These are phyloP conservation scores for Spergularia marina DNA, from an alignment of 148 eudicot genomes.

Conservation along the genomic window DNA sequence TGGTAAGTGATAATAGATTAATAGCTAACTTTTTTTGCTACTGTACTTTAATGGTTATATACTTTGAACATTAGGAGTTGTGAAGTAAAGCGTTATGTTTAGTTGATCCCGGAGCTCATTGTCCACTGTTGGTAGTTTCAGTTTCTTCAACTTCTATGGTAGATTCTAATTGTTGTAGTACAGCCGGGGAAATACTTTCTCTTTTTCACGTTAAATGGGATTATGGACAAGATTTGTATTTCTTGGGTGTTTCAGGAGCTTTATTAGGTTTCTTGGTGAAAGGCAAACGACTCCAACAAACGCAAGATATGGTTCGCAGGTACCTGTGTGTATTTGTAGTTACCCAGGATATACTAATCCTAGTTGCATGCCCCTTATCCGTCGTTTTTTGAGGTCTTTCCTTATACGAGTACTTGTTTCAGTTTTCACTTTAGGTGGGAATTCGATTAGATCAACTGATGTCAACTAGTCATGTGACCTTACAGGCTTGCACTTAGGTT, in stretches of 20 bases:
- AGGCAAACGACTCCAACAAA: slow-evolving; percentile 53
- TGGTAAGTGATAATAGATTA: slow-evolving; percentile 46
- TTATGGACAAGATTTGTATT: slow-evolving; percentile 2
- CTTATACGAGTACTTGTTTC: not conserved
- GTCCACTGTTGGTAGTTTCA: not conserved
- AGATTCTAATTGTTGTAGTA: not conserved
- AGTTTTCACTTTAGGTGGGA: not conserved
- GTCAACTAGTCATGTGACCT: not conserved
- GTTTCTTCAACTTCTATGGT: not conserved
- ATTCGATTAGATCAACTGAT: not conserved
- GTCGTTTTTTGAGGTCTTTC: not conserved
- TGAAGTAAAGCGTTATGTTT: not conserved
- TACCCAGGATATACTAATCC: not conserved
- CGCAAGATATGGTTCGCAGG: slow-evolving; percentile 88
- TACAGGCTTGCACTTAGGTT: not conserved
- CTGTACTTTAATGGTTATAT: not conserved
- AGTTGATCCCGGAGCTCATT: not conserved
- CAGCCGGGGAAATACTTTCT: not conserved
- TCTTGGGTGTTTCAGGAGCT: slow-evolving; percentile 54
- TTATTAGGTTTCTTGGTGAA: slow-evolving; percentile 76
- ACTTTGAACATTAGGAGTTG: not conserved
- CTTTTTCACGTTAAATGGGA: not conserved
- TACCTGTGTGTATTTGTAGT: slow-evolving; percentile 22
- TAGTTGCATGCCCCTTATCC: not conserved
- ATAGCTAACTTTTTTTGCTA: slow-evolving; percentile 2